Percentiles rank a stretch among this genome's conserved stretches.
Evolutionary conservation across 2,329 filamentous ascomycete genomes (phyloP).

Genomic region (Verticillium longisporum): DNA sequence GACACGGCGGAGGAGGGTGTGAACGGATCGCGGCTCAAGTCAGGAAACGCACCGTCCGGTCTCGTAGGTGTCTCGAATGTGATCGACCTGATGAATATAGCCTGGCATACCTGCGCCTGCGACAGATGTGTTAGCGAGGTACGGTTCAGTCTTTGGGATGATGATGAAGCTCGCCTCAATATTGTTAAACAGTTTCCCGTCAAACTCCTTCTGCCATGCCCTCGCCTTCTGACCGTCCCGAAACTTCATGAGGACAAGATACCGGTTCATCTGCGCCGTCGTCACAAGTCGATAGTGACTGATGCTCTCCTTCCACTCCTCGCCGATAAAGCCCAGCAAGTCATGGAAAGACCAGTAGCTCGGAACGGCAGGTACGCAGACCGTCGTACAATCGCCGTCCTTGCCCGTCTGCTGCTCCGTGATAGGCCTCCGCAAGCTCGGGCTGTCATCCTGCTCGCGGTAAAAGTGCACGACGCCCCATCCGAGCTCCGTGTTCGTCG

Average conservation of each 20-base stretch:
- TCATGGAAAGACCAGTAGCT: constrained; percentile 89
- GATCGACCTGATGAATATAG: constrained; percentile 89
- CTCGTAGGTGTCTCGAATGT: constrained; percentile 64
- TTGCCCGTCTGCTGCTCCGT: constrained; percentile 18
- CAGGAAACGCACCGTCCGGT: constrained; percentile 45
- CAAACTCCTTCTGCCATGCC: constrained; percentile 79
- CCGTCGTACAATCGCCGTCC: constrained; percentile 69
- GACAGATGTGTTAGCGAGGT: constrained; percentile 10
- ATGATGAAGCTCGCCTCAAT: constrained; percentile 60
- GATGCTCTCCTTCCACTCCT: constrained; percentile 77
- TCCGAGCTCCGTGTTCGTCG: constrained; percentile 68
- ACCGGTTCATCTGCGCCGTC: constrained; percentile 81
- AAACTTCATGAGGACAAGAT: constrained; percentile 95
- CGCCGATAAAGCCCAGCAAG: constrained; percentile 85
- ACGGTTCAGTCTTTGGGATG: neutral
- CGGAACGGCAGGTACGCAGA: constrained; percentile 92
- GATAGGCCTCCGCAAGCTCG: constrained; percentile 35
- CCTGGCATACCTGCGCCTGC: constrained; percentile 86
- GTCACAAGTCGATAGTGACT: constrained; percentile 93
- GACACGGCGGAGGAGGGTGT: constrained; percentile 40
- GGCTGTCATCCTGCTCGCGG: constrained; percentile 71
- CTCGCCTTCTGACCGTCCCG: constrained; percentile 65
- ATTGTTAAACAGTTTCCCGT: constrained; percentile 86
- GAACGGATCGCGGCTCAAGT: constrained; percentile 57
- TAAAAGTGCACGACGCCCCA: constrained; percentile 96